A percentile compares a stretch with the other conserved stretches of the same genome.
phyloP scores from a whole-genome alignment of 1,284 basidiomycete species.

The Marasmius oreades region DNA sequence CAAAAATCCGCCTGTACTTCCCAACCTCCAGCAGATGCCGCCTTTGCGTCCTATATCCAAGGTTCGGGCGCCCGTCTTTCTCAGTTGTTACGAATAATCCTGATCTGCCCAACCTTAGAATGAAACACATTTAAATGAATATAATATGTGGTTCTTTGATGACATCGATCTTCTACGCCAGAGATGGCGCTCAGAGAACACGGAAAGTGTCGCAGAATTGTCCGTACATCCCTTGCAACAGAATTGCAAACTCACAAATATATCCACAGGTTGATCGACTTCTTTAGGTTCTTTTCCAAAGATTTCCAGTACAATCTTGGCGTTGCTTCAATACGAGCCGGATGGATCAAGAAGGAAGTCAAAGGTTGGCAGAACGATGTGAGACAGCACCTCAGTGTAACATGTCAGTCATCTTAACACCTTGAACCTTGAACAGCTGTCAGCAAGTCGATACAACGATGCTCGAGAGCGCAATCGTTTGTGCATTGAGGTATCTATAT shows the following conservation, averaged over 20 bases:
- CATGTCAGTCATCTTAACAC: neutral
- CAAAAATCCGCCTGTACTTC: conserved; percentile 91
- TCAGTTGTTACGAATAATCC: conserved; percentile 12
- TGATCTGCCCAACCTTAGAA: conserved; percentile 47
- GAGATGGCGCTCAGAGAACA: conserved; percentile 92
- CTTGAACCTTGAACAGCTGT: conserved; percentile 36
- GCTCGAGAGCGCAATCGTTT: conserved; percentile 86
- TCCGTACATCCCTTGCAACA: conserved; percentile 33
- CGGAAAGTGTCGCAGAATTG: conserved; percentile 92
- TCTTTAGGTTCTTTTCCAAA: conserved; percentile 95
- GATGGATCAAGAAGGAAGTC: conserved; percentile 83
- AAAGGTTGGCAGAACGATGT: conserved; percentile 96
- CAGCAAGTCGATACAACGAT: conserved; percentile 60
- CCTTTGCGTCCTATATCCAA: conserved; percentile 78
- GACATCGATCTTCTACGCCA: conserved; percentile 90
- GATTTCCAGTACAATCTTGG: conserved; percentile 92
- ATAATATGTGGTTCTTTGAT: conserved; percentile 97
- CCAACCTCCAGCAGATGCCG: conserved; percentile 88
- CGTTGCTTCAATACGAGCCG: conserved; percentile 89
- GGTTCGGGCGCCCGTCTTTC: conserved; percentile 32
- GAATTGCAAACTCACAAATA: conserved; percentile 7
- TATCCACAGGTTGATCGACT: conserved; percentile 80
- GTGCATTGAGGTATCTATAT: conserved; percentile 80
- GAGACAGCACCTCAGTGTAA: conserved; percentile 23
- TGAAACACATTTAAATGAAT: conserved; percentile 79